Conservation (phyloP, 768 basidiomycete species). For the Scleroderma bovista region DNA sequence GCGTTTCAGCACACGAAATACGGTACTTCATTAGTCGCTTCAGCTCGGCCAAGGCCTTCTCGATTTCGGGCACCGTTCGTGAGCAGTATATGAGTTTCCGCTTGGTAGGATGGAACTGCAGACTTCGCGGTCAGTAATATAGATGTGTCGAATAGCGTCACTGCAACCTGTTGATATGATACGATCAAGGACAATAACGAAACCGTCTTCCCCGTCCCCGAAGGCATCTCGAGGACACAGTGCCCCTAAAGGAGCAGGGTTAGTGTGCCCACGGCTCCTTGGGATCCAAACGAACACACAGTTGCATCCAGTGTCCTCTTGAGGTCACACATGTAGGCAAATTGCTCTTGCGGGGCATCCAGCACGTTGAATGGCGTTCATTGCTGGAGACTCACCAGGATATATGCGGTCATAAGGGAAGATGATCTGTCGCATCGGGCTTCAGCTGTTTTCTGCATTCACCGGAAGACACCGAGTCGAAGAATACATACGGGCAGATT, state of each 20-base stretch:
- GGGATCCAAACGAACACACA: conserved; percentile 37
- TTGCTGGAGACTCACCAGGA: conserved; percentile 57
- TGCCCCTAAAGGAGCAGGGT: conserved; percentile 65
- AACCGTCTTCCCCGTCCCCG: conserved; percentile 98
- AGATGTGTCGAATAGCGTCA: neutral
- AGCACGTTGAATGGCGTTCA: neutral
- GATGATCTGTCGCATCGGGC: conserved; percentile 50
- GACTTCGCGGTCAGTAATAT: neutral
- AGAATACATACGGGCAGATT: conserved; percentile 59
- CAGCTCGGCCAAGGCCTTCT: conserved; percentile 93
- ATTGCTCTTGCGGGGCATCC: conserved; percentile 67
- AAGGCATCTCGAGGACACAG: conserved; percentile 99
- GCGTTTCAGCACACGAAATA: conserved; percentile 61
- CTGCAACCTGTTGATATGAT: conserved; percentile 87
- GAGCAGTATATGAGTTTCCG: conserved; percentile 98
- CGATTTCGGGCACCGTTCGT: conserved; percentile 98
- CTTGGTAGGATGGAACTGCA: conserved; percentile 84
- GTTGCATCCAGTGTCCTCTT: conserved; percentile 95
- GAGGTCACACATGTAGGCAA: conserved; percentile 98
- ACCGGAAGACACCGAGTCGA: neutral
- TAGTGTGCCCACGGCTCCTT: neutral
- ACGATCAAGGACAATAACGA: conserved; percentile 93
- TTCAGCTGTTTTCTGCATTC: neutral
- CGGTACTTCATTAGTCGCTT: conserved; percentile 93
- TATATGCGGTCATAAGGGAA: conserved; percentile 96